phyloP scores from a whole-genome alignment of 345 rosid genomes.

The Raphanus sativus region DNA sequence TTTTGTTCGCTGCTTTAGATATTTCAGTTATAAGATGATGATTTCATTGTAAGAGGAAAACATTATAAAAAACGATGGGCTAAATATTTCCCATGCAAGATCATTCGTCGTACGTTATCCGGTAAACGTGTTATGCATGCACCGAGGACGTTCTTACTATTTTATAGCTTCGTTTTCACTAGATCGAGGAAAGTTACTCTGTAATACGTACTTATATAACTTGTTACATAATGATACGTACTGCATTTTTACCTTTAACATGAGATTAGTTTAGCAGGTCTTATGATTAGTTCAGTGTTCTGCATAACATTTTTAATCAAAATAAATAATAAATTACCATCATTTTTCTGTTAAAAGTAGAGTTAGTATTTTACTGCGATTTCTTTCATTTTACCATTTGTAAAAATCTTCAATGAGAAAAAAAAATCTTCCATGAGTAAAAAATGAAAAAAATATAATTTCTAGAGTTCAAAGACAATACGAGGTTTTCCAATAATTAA shows the following conservation, averaged over 20 bases:
- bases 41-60: conserved; percentile 59
- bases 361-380: background rate
- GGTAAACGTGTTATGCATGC: conserved; percentile 56
- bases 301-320: background rate
- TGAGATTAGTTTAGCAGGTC: conserved; percentile 11
- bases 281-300: background rate
- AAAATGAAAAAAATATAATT: background rate
- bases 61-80: conserved; percentile 3
- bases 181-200: conserved; percentile 21
- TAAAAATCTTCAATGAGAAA: background rate
- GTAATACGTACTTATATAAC: background rate
- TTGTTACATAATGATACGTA: conserved; percentile 1
- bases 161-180: conserved; percentile 13
- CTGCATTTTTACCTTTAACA: background rate
- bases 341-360: background rate
- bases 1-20: conserved; percentile 37
- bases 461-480: background rate
- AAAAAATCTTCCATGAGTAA: background rate
- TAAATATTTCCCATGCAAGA: conserved; percentile 55
- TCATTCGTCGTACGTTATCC: conserved; percentile 47
- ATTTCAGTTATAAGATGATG: conserved; percentile 75
- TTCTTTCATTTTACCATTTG: background rate
- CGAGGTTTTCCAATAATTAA: background rate
- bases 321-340: background rate
- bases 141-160: conserved; percentile 27